A percentile compares a stretch with the other conserved stretches of the same genome.
These are phyloP conservation scores for Tolypocladium tundrense DNA, from an alignment of 2,329 filamentous ascomycete genomes.

Conservation along the genomic window DNA sequence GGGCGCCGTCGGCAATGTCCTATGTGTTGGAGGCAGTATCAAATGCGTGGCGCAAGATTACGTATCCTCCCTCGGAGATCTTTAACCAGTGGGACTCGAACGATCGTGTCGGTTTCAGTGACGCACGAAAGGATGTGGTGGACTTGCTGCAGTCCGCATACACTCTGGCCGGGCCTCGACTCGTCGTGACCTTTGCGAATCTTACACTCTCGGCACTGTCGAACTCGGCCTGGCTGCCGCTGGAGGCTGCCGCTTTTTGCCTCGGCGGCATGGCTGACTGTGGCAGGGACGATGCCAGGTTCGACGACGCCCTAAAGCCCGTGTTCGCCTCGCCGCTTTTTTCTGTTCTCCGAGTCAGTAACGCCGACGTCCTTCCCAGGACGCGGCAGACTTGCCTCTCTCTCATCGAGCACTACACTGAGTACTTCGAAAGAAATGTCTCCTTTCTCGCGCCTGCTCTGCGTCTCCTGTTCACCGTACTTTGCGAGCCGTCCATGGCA, in stretches of 20 bases:
- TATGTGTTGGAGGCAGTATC: slow-evolving; percentile 55
- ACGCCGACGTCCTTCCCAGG: slow-evolving; percentile 46
- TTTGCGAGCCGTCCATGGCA: slow-evolving; percentile 52
- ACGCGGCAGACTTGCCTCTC: slow-evolving; percentile 59
- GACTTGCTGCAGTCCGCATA: slow-evolving; percentile 68
- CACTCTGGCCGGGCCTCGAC: slow-evolving; percentile 43
- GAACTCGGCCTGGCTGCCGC: slow-evolving; percentile 42
- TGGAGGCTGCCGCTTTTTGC: slow-evolving; percentile 53
- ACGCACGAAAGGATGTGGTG: slow-evolving; percentile 68
- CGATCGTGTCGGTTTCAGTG: slow-evolving; percentile 56
- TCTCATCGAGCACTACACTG: slow-evolving; percentile 61
- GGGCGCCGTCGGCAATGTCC: slow-evolving; percentile 47
- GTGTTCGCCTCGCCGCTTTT: slow-evolving; percentile 55
- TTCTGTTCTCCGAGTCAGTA: slow-evolving; percentile 38
- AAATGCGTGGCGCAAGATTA: slow-evolving; percentile 58
- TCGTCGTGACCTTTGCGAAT: slow-evolving; percentile 48
- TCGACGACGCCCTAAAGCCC: slow-evolving; percentile 46
- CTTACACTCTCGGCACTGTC: slow-evolving; percentile 40
- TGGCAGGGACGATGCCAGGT: slow-evolving; percentile 43
- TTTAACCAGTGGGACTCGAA: slow-evolving; percentile 60
- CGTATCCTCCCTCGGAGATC: slow-evolving; percentile 49
- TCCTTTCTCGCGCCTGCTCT: slow-evolving; percentile 59
- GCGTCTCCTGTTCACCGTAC: slow-evolving; percentile 62
- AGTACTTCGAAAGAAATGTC: slow-evolving; percentile 64
- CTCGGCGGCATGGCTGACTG: slow-evolving; percentile 59